Evolutionary conservation across 495 filamentous ascomycete species (phyloP).

Genomic region (Clavariopsis aquatica): DNA sequence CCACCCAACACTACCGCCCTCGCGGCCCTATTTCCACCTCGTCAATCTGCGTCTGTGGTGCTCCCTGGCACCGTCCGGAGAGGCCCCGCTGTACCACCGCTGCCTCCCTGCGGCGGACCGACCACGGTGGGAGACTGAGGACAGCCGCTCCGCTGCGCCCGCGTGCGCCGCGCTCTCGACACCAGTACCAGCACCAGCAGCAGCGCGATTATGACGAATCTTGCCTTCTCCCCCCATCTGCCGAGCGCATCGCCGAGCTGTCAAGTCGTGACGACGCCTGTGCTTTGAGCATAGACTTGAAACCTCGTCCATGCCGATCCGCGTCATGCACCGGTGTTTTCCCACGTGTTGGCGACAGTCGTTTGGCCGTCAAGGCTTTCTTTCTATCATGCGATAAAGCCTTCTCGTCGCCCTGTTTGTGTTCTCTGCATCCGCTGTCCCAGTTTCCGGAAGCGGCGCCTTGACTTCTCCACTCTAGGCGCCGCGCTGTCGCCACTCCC

Average conservation of each 20-base stretch:
- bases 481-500: constrained; percentile 11
- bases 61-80: not conserved
- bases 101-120: not conserved
- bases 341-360: constrained; percentile 16
- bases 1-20: constrained; percentile 3
- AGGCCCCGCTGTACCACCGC: not conserved
- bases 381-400: constrained; percentile 20
- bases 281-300: constrained; percentile 32
- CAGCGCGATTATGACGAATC: not conserved
- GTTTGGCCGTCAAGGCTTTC: constrained; percentile 16
- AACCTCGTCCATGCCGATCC: constrained; percentile 22
- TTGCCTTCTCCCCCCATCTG: not conserved
- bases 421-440: not conserved
- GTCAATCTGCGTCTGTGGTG: constrained; percentile 2
- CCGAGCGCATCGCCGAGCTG: not conserved
- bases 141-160: not conserved
- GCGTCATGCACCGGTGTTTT: constrained; percentile 27
- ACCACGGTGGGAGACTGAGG: not conserved
- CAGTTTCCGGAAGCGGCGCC: not conserved
- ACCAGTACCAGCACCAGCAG: not conserved
- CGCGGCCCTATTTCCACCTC: constrained; percentile 5
- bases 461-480: not conserved
- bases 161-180: not conserved
- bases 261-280: constrained; percentile 16
- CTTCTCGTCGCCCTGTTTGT: constrained; percentile 3